A percentile compares a stretch with the other conserved stretches of the same genome.
These are phyloP conservation scores for Phanerochaete sordida DNA, from an alignment of 768 basidiomycete species.

Conservation along the genomic window DNA sequence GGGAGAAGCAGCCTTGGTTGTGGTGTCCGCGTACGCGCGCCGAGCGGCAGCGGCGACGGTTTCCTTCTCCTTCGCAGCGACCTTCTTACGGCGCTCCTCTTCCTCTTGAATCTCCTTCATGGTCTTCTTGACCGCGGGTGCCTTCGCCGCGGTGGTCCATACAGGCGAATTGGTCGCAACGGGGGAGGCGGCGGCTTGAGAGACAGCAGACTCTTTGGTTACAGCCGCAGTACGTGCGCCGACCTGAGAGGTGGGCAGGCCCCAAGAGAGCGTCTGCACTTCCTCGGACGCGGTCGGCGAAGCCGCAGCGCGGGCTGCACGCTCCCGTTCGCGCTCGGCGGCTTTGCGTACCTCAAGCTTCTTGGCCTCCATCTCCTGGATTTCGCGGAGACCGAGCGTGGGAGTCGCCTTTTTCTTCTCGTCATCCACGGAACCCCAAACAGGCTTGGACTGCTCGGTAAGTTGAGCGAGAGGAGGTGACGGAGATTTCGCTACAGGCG, in stretches of 20 bases:
- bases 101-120: constrained; percentile 99
- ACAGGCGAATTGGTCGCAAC: constrained; percentile 36
- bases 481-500: constrained; percentile 14
- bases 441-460: constrained; percentile 38
- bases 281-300: constrained; percentile 46
- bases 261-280: constrained; percentile 73
- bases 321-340: constrained; percentile 70
- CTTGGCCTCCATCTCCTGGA: constrained; percentile 90
- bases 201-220: constrained; percentile 40
- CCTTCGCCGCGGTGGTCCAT: constrained; percentile 67
- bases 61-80: constrained; percentile 53
- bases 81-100: constrained; percentile 83
- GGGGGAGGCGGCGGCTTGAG: constrained; percentile 29
- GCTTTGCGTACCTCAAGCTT: constrained; percentile 74
- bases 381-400: constrained; percentile 80
- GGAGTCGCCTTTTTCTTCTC: constrained; percentile 42
- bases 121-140: constrained; percentile 70
- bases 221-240: constrained; percentile 42
- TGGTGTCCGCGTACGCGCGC: constrained; percentile 77
- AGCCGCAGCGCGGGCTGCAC: constrained; percentile 44
- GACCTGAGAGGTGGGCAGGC: constrained; percentile 79
- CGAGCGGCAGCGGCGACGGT: constrained; percentile 52
- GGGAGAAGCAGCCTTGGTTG: constrained; percentile 48
- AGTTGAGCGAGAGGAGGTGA: background rate
- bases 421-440: constrained; percentile 70